phyloP scores from a whole-genome alignment of 2,329 filamentous ascomycete species.

The Didymella lethalis region DNA sequence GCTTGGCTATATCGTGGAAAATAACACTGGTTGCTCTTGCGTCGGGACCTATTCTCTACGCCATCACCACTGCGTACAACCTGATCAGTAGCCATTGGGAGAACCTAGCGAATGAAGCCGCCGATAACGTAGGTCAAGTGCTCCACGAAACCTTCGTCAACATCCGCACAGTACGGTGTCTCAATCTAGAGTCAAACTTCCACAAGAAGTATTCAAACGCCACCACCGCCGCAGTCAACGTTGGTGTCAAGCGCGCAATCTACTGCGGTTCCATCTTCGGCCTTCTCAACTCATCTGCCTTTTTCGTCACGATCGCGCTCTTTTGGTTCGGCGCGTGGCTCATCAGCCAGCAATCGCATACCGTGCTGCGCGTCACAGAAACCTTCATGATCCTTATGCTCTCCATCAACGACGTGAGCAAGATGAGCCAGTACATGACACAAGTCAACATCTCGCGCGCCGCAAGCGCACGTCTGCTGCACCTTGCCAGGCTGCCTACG shows the following conservation, averaged over 20 bases:
- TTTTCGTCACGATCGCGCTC: conserved; percentile 77
- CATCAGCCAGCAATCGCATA: conserved; percentile 59
- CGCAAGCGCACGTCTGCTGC: conserved; percentile 75
- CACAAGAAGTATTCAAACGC: conserved; percentile 66
- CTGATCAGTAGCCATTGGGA: conserved; percentile 76
- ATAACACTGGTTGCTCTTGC: conserved; percentile 79
- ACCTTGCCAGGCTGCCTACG: conserved; percentile 68
- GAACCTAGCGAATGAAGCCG: conserved; percentile 67
- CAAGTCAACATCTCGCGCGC: conserved; percentile 79
- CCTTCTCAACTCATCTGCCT: conserved; percentile 74
- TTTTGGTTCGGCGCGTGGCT: conserved; percentile 83
- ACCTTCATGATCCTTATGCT: conserved; percentile 87
- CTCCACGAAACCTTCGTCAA: conserved; percentile 80
- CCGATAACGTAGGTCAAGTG: conserved; percentile 66
- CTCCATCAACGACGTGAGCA: conserved; percentile 75
- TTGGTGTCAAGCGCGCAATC: conserved; percentile 71
- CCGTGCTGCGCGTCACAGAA: conserved; percentile 69
- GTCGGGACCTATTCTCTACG: conserved; percentile 72
- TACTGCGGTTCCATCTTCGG: conserved; percentile 78
- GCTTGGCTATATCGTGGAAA: conserved; percentile 77
- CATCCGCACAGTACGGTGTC: conserved; percentile 77
- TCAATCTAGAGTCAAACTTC: conserved; percentile 79
- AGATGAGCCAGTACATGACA: conserved; percentile 76
- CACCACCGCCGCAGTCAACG: conserved; percentile 60
- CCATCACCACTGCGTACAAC: conserved; percentile 71